phyloP scores from a whole-genome alignment of 1,284 basidiomycete species.

The Apiotrichum brassicae region DNA sequence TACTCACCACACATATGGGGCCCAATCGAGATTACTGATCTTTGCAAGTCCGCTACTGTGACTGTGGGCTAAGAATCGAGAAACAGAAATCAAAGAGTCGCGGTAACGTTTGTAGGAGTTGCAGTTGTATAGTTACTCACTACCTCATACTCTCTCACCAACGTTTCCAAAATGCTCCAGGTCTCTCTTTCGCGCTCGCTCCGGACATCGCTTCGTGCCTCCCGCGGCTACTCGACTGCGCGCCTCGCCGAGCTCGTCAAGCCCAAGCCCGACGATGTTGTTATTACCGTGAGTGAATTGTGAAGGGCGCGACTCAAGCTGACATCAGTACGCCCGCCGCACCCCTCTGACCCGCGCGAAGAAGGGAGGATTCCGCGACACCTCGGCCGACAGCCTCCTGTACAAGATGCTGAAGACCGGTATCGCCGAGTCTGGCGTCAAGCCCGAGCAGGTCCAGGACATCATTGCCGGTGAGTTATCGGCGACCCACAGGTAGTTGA shows the following conservation, averaged over 20 bases:
- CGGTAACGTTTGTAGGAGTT: too few species aligned
- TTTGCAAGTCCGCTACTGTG: too few species aligned
- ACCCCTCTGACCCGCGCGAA: conserved; percentile 26
- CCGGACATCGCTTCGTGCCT: neutral
- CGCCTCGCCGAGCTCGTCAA: conserved; percentile 12
- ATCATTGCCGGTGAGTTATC: conserved; percentile 68
- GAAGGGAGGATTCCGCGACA: conserved; percentile 27
- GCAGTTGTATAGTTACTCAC: neutral
- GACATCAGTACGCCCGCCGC: conserved; percentile 45
- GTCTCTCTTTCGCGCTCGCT: conserved; percentile 1
- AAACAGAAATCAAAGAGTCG: too few species aligned
- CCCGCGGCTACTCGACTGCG: conserved; percentile 3
- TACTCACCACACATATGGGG: too few species aligned
- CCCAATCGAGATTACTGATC: too few species aligned
- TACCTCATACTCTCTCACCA: neutral
- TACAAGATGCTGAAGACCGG: conserved; percentile 23
- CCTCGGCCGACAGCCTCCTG: conserved; percentile 25
- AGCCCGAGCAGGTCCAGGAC: conserved; percentile 22
- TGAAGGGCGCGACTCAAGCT: too few species aligned
- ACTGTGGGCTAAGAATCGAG: too few species aligned
- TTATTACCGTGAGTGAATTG: conserved; percentile 75
- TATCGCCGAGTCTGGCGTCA: conserved; percentile 21
- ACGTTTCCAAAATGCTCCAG: conserved; percentile 1
- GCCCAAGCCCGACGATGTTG: conserved; percentile 70
- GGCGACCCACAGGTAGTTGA: too few species aligned